Base-by-base conservation (phyloP, 441 rosid species). In the Gossypium aridum region DNA sequence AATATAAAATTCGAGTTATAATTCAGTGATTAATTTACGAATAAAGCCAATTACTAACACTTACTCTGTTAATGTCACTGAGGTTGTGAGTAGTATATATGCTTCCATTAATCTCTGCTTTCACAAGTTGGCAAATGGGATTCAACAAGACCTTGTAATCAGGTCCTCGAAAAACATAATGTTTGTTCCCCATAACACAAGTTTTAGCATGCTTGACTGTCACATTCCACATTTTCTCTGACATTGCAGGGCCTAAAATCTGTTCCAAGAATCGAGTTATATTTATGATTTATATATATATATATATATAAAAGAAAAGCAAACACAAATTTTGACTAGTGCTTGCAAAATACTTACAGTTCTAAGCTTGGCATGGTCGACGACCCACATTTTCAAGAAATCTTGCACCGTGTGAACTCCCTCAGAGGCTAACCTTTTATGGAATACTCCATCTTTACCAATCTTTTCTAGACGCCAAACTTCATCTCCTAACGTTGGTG, bases 381-480 rank as follows among this genome's bases (percentile, higher is more conserved):
- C 84, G 23, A 77, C 85, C 7, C 89, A 88, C 78, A 86, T 28
- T 77, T 91, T 92, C 78, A 94, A 64, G 78, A 94, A 91, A 65
- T 94, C 96, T 80, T 91, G 98, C 10, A 94, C 98, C 0, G 90
- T 79, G 4, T 85, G 73, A 69, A 94, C 78, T n/a, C 80, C 63
- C 0, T 20, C 23, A n/a, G 80, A 45, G 7, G 82, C n/a, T 34
- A 94, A 86, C 81, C 85, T 94, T 78, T 73, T 91, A 81, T 94
- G 94, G 68, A 92, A 94, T 37, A 93, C 93, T 57, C 97, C 99
- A 57, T 79, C 92, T 84, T 89, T 94, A 53, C 96, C 92, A 22
- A 94, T 90, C 85, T 91, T 94, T 84, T 89, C 88, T 12, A 92
- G 91, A 23, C 99, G 89, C 98, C 99, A 94, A 34, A 94, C 97